phyloP scores from a whole-genome alignment of 108 stramenopile genomes.

The Pseudonitzschia pungens region DNA sequence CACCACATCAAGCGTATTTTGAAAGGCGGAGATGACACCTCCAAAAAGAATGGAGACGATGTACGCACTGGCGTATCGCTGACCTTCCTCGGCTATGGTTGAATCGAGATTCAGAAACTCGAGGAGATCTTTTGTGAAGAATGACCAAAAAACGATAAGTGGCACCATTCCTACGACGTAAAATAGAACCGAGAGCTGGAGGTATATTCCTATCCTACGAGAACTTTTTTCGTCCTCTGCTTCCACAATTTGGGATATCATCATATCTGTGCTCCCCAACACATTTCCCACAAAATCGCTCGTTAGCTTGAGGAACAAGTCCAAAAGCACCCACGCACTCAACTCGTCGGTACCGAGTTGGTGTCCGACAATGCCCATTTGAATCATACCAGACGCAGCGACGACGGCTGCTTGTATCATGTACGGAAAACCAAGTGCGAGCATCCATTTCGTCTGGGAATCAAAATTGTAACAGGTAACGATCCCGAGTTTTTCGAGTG shows the following conservation, averaged over 20 bases:
- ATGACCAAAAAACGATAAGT: conserved; percentile 33
- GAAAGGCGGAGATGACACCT: conserved; percentile 32
- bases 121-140: conserved; percentile 40
- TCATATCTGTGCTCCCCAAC: not conserved
- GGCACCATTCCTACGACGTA: conserved; percentile 40
- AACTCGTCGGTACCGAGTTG: conserved; percentile 42
- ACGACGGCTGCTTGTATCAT: conserved; percentile 23
- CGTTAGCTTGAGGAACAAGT: conserved; percentile 33
- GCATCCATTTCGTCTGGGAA: conserved; percentile 31
- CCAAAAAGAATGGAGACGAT: conserved; percentile 11
- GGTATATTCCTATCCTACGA: conserved; percentile 57
- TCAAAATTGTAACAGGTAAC: conserved; percentile 1
- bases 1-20: conserved; percentile 45
- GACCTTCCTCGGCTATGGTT: conserved; percentile 36
- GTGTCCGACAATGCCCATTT: conserved; percentile 52
- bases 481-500: conserved; percentile 3
- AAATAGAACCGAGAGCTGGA: conserved; percentile 48
- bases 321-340: conserved; percentile 43
- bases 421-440: conserved; percentile 42
- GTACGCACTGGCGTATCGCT: conserved; percentile 30
- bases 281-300: not conserved
- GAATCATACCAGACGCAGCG: conserved; percentile 36
- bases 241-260: conserved; percentile 10
- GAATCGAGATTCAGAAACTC: conserved; percentile 48
- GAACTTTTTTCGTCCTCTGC: conserved; percentile 16